phyloP scores from a whole-genome alignment of 306 rosid species.

The Vicia faba region DNA sequence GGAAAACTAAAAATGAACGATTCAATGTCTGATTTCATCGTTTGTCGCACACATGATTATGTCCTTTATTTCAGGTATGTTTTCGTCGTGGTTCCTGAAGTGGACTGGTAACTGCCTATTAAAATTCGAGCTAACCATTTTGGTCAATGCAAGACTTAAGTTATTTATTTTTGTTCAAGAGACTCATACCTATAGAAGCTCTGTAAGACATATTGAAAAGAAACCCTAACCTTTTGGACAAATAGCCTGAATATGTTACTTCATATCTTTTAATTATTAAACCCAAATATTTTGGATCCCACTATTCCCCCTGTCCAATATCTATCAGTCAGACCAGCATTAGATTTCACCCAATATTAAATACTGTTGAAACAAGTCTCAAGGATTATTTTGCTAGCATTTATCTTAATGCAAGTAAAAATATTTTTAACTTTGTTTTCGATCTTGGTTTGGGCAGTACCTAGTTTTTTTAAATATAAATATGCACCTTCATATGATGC shows the following conservation, averaged over 20 bases:
- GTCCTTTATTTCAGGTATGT: constrained; percentile 89
- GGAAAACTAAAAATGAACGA: constrained; percentile 95
- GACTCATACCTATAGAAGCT: background rate
- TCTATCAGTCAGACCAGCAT: too few species aligned
- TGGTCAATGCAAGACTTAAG: constrained; percentile 8
- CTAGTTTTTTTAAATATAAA: too few species aligned
- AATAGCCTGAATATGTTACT: background rate
- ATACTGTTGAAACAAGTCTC: too few species aligned
- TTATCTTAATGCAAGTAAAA: too few species aligned
- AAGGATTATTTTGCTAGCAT: too few species aligned
- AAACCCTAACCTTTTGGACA: background rate
- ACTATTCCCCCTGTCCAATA: too few species aligned
- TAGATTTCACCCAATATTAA: too few species aligned
- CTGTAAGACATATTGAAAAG: too few species aligned
- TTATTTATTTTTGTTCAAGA: constrained; percentile 12
- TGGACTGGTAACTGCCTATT: constrained; percentile 5
- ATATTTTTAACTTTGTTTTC: too few species aligned
- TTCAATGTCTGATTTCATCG: constrained; percentile 93
- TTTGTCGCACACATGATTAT: constrained; percentile 91
- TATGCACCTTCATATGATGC: background rate
- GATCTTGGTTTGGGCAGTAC: too few species aligned
- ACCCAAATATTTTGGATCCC: background rate
- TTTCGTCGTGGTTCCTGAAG: constrained; percentile 19
- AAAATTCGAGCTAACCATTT: background rate
- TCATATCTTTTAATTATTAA: background rate